phyloP scores from a whole-genome alignment of 352 stramenopile genomes.

The Phytophthora colocasiae region DNA sequence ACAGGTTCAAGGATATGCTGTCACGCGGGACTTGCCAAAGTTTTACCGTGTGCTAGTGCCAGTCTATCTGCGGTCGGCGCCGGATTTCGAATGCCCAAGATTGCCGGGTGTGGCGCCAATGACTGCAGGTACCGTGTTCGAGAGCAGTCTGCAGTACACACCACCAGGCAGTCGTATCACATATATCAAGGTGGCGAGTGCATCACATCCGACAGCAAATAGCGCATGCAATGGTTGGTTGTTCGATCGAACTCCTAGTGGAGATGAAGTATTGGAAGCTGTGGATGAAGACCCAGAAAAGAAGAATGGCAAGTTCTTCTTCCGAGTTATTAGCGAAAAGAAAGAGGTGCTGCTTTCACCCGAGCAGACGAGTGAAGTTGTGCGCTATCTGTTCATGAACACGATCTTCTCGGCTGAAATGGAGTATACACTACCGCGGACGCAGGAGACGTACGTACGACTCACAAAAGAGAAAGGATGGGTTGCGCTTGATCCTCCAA shows the following conservation, averaged over 20 bases:
- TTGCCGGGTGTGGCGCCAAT: constrained; percentile 72
- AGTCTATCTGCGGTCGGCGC: constrained; percentile 71
- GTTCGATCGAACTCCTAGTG: constrained; percentile 69
- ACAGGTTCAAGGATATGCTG: constrained; percentile 74
- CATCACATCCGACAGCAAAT: constrained; percentile 46
- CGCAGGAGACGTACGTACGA: constrained; percentile 75
- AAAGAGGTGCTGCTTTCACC: constrained; percentile 82
- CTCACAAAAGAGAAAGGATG: constrained; percentile 85
- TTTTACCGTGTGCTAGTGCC: constrained; percentile 81
- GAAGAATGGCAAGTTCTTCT: constrained; percentile 86
- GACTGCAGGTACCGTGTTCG: constrained; percentile 74
- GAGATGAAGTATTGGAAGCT: constrained; percentile 72
- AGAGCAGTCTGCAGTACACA: constrained; percentile 82
- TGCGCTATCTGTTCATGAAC: constrained; percentile 68
- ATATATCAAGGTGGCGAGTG: constrained; percentile 81
- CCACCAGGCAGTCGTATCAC: constrained; percentile 78
- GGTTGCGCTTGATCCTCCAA: constrained; percentile 59
- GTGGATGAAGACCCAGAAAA: constrained; percentile 80
- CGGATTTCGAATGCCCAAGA: constrained; percentile 80
- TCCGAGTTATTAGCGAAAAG: constrained; percentile 69
- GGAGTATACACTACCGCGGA: constrained; percentile 81
- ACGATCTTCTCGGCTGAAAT: constrained; percentile 84
- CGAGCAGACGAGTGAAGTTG: constrained; percentile 67
- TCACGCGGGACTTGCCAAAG: constrained; percentile 72
- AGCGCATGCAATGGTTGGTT: constrained; percentile 64